Conservation (phyloP, 495 filamentous ascomycete genomes). For the Tuber magnatum region DNA sequence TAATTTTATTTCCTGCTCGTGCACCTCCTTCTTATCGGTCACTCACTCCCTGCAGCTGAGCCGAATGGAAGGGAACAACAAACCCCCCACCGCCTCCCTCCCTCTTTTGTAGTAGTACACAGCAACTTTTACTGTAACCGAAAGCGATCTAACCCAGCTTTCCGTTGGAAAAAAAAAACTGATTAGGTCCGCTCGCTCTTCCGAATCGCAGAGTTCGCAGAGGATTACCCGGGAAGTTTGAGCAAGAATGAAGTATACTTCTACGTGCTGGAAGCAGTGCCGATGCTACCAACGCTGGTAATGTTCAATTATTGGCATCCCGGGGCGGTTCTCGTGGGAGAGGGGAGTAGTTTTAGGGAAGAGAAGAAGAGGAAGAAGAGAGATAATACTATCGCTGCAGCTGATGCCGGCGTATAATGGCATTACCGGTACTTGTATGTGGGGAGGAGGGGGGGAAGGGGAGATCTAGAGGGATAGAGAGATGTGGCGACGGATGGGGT, state of each 20-base stretch:
- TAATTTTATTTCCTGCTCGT: constrained; percentile 28
- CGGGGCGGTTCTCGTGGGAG: constrained; percentile 8
- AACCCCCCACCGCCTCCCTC: constrained; percentile 8
- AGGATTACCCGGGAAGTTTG: constrained; percentile 31
- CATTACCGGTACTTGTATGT: constrained; percentile 21
- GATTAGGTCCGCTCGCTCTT: constrained; percentile 26
- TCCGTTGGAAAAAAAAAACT: constrained; percentile 11
- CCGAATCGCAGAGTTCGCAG: constrained; percentile 14
- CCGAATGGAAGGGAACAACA: constrained; percentile 11
- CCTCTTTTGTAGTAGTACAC: not conserved
- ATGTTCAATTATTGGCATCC: constrained; percentile 31
- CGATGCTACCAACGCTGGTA: constrained; percentile 30
- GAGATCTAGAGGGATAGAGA: constrained; percentile 25
- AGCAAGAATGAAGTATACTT: constrained; percentile 25
- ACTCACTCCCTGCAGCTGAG: constrained; percentile 9
- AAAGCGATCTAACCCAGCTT: not conserved
- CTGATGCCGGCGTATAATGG: constrained; percentile 10
- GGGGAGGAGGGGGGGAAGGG: constrained; percentile 13
- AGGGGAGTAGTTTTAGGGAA: constrained; percentile 22
- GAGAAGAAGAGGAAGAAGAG: constrained; percentile 16
- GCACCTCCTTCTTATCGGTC: constrained; percentile 14
- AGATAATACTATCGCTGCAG: constrained; percentile 16
- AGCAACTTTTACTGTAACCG: not conserved
- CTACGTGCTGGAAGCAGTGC: constrained; percentile 15
- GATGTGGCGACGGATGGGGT: constrained; percentile 36